phyloP scores from a whole-genome alignment of 2,329 filamentous ascomycete genomes.

The Stachybotrys chlorohalonatus region DNA sequence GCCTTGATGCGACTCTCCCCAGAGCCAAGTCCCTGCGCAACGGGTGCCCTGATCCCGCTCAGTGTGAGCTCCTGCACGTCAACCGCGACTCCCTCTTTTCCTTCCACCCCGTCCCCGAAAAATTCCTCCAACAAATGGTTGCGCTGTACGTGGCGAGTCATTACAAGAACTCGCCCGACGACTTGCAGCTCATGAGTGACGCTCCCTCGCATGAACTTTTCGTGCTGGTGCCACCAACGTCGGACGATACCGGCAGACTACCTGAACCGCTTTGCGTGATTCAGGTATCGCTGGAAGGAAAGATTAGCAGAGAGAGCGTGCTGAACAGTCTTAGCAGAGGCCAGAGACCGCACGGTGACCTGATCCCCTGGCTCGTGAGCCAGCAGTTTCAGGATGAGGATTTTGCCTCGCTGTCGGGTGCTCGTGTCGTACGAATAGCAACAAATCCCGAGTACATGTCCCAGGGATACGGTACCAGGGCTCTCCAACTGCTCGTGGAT shows the following conservation, averaged over 20 bases:
- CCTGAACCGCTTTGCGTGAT: slow-evolving; percentile 93
- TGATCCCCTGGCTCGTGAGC: slow-evolving; percentile 96
- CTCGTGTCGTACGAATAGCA: slow-evolving; percentile 85
- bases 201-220: slow-evolving; percentile 95
- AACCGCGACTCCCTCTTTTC: slow-evolving; percentile 98
- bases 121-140: slow-evolving; percentile 97
- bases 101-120: slow-evolving; percentile 93
- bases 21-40: slow-evolving; percentile 62
- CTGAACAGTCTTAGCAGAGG: slow-evolving; percentile 83
- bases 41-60: slow-evolving; percentile 80
- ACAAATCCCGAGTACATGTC: slow-evolving; percentile 88
- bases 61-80: slow-evolving; percentile 87
- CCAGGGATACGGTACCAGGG: slow-evolving; percentile 91
- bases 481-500: slow-evolving; percentile 76
- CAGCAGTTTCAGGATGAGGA: slow-evolving; percentile 98
- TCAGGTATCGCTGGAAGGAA: slow-evolving; percentile 88
- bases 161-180: slow-evolving; percentile 97
- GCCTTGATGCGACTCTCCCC: slow-evolving; percentile 84
- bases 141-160: slow-evolving; percentile 93
- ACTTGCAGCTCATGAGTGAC: slow-evolving; percentile 97
- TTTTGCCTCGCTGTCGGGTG: slow-evolving; percentile 87
- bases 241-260: slow-evolving; percentile 66
- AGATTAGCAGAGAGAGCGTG: slow-evolving; percentile 89
- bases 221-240: slow-evolving; percentile 79
- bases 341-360: slow-evolving; percentile 78